Base-by-base conservation (phyloP, 306 rosid genomes). In the Heteromeles arbutifolia region DNA sequence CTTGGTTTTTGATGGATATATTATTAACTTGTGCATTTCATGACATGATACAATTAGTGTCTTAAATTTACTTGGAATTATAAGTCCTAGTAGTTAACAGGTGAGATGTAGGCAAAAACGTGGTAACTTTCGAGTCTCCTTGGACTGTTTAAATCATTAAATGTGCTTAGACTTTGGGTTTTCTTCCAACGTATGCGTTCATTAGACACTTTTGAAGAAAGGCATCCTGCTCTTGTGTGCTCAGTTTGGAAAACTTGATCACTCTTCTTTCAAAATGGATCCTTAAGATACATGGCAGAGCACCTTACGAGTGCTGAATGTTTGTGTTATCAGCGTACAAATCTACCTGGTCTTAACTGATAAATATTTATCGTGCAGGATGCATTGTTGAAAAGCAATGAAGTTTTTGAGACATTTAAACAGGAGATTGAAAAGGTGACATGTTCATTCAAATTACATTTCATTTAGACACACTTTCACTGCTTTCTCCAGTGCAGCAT, bases 321-420 rank as follows among this genome's bases (percentile, higher is more conserved):
- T 39, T 45, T 26, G 61, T 70, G 25, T 26, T 58, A 53, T 69
- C 50, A 50, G 21, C 59, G 5, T 80, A 52, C 31, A 70, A 77
- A 26, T 66, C 37, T 58, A 22, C 28, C 57, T 83, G 43, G 17
- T 56, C 25, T 62, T 22, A 32, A 53, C 77, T 74, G 50, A 64
- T 34, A 3, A 61, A 48, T 59, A 31, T 64, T 85, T 74, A 67
- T 84, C 74, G 74, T 81, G 80, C 90, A 94, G 98, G 98, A 88
- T 45, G 95, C 97, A 12, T 85, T 92, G 85, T 71, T 87, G 45
- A 94, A 92, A 85, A 94, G 98, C 89, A 90, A 90, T 52, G 93
- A 94, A 80, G 92, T 90, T 73, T 94, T 94, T 68, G 96, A 94
- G 84, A 94, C 97, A 64, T 94, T 92, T 78, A 94, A 92, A 83